Evolutionary conservation across 305 asterid genomes (phyloP).

Genomic region (Rubia balearica): DNA sequence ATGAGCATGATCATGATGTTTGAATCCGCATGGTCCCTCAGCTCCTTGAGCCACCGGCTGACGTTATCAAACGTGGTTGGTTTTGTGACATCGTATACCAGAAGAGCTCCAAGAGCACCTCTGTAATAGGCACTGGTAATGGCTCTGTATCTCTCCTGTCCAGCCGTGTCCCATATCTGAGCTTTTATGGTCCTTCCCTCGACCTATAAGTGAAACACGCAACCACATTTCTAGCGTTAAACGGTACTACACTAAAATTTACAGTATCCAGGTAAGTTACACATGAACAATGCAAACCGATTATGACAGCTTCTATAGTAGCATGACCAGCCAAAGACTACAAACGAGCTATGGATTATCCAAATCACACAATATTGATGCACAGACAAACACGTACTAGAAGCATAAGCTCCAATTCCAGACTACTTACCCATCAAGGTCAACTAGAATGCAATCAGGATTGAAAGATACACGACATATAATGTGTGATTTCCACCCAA

Average conservation of each 20-base stretch:
- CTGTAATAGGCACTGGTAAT: conserved; percentile 72
- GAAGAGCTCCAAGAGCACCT: conserved; percentile 76
- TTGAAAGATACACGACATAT: not conserved
- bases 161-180: conserved; percentile 87
- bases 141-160: conserved; percentile 72
- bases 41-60: conserved; percentile 72
- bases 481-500: not conserved
- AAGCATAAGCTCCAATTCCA: not conserved
- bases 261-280: not conserved
- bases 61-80: conserved; percentile 64
- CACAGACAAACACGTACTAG: not conserved
- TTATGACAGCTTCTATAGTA: not conserved
- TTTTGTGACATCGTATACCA: conserved; percentile 64
- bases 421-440: not conserved
- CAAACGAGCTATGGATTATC: not conserved
- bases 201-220: conserved; percentile 28
- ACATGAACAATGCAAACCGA: not conserved
- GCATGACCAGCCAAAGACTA: not conserved
- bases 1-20: conserved; percentile 68
- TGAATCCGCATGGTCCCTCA: conserved; percentile 67
- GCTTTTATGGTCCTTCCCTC: conserved; percentile 67
- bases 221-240: conserved; percentile 1
- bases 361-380: not conserved
- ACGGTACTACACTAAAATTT: not conserved
- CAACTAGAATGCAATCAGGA: not conserved